phyloP scores from a whole-genome alignment of 139 green algal species.

The Astrephomene gubernaculifera region DNA sequence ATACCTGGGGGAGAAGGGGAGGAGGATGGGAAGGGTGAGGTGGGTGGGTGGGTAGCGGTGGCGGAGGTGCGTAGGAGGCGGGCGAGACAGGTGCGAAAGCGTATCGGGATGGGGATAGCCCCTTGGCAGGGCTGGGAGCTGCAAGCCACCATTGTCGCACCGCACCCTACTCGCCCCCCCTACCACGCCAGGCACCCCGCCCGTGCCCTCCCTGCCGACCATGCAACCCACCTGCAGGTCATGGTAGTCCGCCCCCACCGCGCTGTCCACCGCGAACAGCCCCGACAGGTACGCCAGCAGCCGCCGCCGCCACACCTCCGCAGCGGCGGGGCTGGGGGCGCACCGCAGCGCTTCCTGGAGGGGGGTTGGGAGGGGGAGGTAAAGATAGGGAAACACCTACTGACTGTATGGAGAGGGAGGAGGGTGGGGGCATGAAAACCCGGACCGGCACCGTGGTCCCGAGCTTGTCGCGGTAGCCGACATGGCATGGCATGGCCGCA shows the following conservation, averaged over 20 bases:
- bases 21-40: not conserved
- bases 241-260: slow-evolving; percentile 68
- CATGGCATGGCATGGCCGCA: too few species aligned
- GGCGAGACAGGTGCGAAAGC: not conserved
- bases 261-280: slow-evolving; percentile 70
- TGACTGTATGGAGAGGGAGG: too few species aligned
- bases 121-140: not conserved
- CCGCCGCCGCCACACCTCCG: slow-evolving; percentile 60
- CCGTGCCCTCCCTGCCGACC: too few species aligned
- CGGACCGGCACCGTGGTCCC: too few species aligned
- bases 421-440: too few species aligned
- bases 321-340: not conserved
- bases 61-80: too few species aligned
- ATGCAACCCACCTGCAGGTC: slow-evolving; percentile 68
- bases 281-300: slow-evolving; percentile 83
- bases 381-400: not conserved
- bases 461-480: too few species aligned
- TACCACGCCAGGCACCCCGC: not conserved
- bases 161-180: not conserved
- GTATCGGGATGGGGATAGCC: not conserved
- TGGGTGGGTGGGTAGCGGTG: not conserved
- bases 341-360: slow-evolving; percentile 1
- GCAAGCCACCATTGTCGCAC: not conserved
- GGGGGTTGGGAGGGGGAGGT: not conserved
- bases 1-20: too few species aligned